Evolutionary conservation across 345 rosid genomes (phyloP), one percentile per base, ranked within the genome.

Genomic region (Chamaenerion angustifolium): DNA sequence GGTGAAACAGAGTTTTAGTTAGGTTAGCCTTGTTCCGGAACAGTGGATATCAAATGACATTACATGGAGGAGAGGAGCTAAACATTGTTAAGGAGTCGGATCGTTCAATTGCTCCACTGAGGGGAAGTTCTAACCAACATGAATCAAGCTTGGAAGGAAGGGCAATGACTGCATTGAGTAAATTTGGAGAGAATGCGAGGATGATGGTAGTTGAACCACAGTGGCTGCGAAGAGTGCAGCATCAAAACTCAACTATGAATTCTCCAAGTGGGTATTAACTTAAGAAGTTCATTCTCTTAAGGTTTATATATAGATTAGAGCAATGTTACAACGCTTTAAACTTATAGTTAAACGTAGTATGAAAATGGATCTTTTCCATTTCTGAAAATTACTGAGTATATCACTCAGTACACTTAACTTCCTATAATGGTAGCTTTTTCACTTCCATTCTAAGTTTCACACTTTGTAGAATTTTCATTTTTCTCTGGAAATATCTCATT

Each of bases 1-100:
- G 12, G 43, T 64, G 49, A 54, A 45, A 57, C 77, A 93, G 95
- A 85, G 78, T 84, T 45, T 45, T 76, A 3, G 66, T 76, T 49
- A 76, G 95, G 61, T 68, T 88, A 70, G 84, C 88, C 16, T 58
- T 77, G 74, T 81, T 88, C 58, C 75, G 68, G 47, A 67, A 75
- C 58, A 70, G 86, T 46, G 94, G 96, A 37, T 93, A 82, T 69
- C 82, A 65, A 78, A 88, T 93, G 95, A 84, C 84, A 71, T 77
- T 88, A 52, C 94, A 85, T 52, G 96, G 99, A 16, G 95, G 95
- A 18, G 90, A 78, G 69, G 79, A 76, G 42, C 77, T 77, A 58
- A 88, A 82, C 60, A 63, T 60, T 37, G 92, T 73, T 60, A 68
- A 71, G 50, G 64, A 68, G 49, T 45, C 60, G 16, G 71, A 73